phyloP scores from a whole-genome alignment of 768 basidiomycete species.

The Lentinula lateritia region DNA sequence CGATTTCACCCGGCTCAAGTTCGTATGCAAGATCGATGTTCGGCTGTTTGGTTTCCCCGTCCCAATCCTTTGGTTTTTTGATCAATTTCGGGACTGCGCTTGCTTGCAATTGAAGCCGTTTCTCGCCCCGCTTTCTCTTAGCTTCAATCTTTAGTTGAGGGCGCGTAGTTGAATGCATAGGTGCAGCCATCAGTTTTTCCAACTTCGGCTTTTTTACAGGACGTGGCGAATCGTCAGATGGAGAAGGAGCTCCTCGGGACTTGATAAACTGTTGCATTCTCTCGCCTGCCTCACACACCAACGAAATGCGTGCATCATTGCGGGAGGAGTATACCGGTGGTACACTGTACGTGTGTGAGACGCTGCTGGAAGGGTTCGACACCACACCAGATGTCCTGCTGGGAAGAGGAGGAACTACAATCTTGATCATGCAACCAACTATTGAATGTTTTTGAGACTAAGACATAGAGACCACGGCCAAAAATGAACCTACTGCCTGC shows the following conservation, averaged over 20 bases:
- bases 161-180: neutral
- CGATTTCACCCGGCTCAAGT: neutral
- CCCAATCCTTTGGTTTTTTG: neutral
- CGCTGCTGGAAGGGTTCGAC: neutral
- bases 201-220: neutral
- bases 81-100: neutral
- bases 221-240: neutral
- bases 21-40: neutral
- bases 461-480: neutral
- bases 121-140: neutral
- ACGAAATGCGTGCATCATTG: neutral
- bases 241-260: neutral
- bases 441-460: neutral
- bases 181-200: neutral
- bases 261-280: neutral
- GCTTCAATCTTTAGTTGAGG: neutral
- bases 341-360: neutral
- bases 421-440: neutral
- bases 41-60: neutral
- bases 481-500: neutral
- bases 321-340: neutral
- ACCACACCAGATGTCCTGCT: neutral
- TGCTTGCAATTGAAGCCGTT: neutral
- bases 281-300: neutral
- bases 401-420: neutral